phyloP scores from a whole-genome alignment of 2,329 filamentous ascomycete genomes.

The Cladosporium sp. region DNA sequence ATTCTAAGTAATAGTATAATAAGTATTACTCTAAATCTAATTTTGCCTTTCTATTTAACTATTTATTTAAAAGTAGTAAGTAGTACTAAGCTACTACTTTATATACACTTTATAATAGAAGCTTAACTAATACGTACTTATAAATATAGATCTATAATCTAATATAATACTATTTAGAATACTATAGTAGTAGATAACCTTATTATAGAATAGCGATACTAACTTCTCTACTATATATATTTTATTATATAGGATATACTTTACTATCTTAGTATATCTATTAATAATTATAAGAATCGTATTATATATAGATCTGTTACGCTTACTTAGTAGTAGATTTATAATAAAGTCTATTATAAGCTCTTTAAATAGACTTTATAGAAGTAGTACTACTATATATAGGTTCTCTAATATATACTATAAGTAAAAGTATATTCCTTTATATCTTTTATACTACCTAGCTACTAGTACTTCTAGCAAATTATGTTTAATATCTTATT shows the following conservation, averaged over 20 bases:
- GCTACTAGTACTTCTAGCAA: not conserved
- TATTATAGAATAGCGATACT: not conserved
- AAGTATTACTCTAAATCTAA: not conserved
- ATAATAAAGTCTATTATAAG: slow-evolving; percentile 1
- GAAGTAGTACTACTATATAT: no score
- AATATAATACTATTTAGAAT: not conserved
- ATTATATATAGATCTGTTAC: not conserved
- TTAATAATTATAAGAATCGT: not conserved
- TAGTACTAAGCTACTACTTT: not conserved
- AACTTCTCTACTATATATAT: not conserved
- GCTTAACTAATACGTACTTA: not conserved
- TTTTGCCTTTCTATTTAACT: not conserved
- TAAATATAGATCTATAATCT: not conserved
- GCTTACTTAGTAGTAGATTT: not conserved
- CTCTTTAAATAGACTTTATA: not conserved
- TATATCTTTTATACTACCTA: not conserved
- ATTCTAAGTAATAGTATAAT: not conserved
- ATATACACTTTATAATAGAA: not conserved
- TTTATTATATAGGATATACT: not conserved
- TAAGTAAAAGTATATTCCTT: not conserved
- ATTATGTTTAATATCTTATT: not conserved
- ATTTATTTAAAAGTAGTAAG: not conserved
- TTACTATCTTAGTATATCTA: not conserved
- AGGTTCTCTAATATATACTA: not conserved
- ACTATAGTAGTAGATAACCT: not conserved